Percentiles rank a stretch among this genome's conserved stretches.
Evolutionary conservation across 2,329 filamentous ascomycete species (phyloP).

Genomic region (Alternaria angustiovoidea): DNA sequence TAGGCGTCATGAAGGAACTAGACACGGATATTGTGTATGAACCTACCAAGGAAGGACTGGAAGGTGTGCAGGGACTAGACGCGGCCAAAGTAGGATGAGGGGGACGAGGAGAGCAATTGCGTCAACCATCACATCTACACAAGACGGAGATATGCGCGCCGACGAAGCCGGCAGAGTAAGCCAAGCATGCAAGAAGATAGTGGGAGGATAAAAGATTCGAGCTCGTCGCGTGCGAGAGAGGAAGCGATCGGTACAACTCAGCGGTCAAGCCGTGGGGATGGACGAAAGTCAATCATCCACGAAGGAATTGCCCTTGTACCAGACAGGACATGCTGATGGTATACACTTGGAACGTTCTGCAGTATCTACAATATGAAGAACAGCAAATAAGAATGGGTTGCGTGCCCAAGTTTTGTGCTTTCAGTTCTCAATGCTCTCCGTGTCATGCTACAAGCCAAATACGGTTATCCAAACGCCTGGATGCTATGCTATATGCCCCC

Average conservation of each 20-base stretch:
- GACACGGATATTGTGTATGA: slow-evolving; percentile 80
- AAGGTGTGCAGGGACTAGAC: slow-evolving; percentile 78
- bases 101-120: not conserved
- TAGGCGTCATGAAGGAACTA: slow-evolving; percentile 89
- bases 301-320: no score
- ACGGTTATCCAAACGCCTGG: not conserved
- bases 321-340: no score
- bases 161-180: not conserved
- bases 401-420: not conserved
- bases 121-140: not conserved
- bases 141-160: not conserved
- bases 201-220: not conserved
- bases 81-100: slow-evolving; percentile 64
- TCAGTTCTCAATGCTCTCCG: not conserved
- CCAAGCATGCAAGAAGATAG: not conserved
- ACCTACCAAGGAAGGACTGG: slow-evolving; percentile 51
- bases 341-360: no score
- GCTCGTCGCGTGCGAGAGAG: not conserved
- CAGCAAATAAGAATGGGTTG: no score
- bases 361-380: no score
- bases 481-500: not conserved
- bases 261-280: not conserved
- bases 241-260: no score
- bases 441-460: not conserved
- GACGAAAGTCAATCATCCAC: no score